Evolutionary conservation across 2,329 filamentous ascomycete species (phyloP).

Genomic region (Blastomyces percursus): DNA sequence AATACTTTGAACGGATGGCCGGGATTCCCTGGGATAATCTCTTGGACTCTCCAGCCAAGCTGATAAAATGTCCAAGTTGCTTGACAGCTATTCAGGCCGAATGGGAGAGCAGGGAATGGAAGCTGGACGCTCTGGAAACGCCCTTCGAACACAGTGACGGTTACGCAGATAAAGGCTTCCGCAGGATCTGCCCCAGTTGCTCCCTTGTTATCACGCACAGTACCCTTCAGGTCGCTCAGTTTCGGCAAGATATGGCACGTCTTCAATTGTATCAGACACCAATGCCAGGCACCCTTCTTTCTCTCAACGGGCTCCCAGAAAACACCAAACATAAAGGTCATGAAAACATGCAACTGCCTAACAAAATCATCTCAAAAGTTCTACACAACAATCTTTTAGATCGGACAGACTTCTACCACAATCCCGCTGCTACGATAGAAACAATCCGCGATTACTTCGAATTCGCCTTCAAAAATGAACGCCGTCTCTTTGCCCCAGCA

Average conservation of each 20-base stretch:
- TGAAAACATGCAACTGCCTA: conserved; percentile 41
- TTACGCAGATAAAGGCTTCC: conserved; percentile 39
- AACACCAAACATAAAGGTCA: conserved; percentile 9
- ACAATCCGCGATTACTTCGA: conserved; percentile 44
- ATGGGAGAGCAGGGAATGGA: conserved; percentile 44
- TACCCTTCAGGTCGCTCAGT: conserved; percentile 49
- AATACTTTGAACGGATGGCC: conserved; percentile 40
- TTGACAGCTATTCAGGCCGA: conserved; percentile 33
- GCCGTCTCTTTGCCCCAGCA: conserved; percentile 20
- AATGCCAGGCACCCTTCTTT: conserved; percentile 58
- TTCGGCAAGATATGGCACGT: conserved; percentile 45
- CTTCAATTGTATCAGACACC: conserved; percentile 41
- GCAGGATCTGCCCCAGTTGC: conserved; percentile 43
- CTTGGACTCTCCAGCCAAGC: conserved; percentile 41
- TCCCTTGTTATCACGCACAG: conserved; percentile 43
- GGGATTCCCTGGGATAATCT: conserved; percentile 50
- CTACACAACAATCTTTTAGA: conserved; percentile 36
- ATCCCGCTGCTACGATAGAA: conserved; percentile 37
- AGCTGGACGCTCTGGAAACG: conserved; percentile 17
- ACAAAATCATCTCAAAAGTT: conserved; percentile 42
- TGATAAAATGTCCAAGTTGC: conserved; percentile 49
- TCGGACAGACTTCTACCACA: conserved; percentile 25
- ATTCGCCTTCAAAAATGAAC: conserved; percentile 29
- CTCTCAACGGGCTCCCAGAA: conserved; percentile 43
- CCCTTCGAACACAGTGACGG: conserved; percentile 21